These are phyloP conservation scores for Dimocarpus longan DNA, from an alignment of 345 rosid genomes.

Conservation along the genomic window DNA sequence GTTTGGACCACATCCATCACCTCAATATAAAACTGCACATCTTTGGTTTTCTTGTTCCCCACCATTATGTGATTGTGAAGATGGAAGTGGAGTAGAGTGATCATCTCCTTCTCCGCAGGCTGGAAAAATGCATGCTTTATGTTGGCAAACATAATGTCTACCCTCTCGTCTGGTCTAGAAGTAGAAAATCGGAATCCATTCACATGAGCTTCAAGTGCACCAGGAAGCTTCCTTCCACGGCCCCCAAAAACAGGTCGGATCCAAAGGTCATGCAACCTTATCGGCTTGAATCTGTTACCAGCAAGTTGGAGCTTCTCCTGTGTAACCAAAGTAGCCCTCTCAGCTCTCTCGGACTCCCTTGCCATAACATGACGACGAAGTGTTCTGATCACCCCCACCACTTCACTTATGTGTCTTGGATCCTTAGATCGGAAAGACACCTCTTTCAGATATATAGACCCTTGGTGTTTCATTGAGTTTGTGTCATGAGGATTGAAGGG, in stretches of 20 bases:
- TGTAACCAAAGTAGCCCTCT: constrained; percentile 91
- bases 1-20: constrained; percentile 94
- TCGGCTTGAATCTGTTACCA: constrained; percentile 84
- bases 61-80: constrained; percentile 97
- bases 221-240: constrained; percentile 85
- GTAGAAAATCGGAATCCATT: constrained; percentile 89
- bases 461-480: constrained; percentile 66
- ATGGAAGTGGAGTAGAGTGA: constrained; percentile 82
- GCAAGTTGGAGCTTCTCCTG: constrained; percentile 86
- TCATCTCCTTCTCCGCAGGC: constrained; percentile 96
- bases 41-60: constrained; percentile 90
- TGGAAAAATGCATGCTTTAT: constrained; percentile 92
- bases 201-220: constrained; percentile 79
- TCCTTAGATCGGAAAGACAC: constrained; percentile 91
- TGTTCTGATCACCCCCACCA: constrained; percentile 74
- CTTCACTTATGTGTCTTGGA: constrained; percentile 87
- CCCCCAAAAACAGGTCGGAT: constrained; percentile 88
- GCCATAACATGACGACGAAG: constrained; percentile 77
- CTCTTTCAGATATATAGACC: constrained; percentile 80
- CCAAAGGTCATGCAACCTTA: constrained; percentile 81
- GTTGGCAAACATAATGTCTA: constrained; percentile 81
- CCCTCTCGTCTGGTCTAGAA: constrained; percentile 77
- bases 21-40: constrained; percentile 89
- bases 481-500: constrained; percentile 83
- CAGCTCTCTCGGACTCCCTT: constrained; percentile 91